Base-by-base conservation (phyloP, 2,329 filamentous ascomycete species). In the Ceratocystis papillata region DNA sequence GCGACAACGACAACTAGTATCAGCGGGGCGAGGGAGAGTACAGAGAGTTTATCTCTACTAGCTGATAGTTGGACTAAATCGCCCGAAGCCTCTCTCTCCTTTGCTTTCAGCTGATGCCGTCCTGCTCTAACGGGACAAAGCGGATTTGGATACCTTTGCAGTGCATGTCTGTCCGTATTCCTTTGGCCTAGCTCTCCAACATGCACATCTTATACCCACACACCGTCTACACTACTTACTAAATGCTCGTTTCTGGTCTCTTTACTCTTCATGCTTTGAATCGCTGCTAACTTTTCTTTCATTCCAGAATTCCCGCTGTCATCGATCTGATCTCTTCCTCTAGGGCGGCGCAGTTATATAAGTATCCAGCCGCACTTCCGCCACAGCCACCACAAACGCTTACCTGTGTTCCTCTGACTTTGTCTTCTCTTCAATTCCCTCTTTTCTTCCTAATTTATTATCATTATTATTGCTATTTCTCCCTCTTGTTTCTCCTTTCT, bases 401-500 rank as follows among this genome's bases (percentile, higher is more conserved):
- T 57, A 15, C 53, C 53, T 59, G 12, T n/a, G 25, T 17, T 33
- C 37, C 17, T 59, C 46, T 30, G 28, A 50, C 33, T 5, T 20
- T 55, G 12, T 3, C 28, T 22, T 57, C 15, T 57, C 17, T 20
- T n/a, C 6, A 46, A 17, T 64, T 41, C 37, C 45, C 8, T 33
- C 17, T n/a, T 53, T 37, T 22, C 30, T 30, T 15, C 46, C 20
- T 45, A 25, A 6, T 25, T 28, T 63, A 33, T 33, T 5, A 41
- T 28, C 63, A 44, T 50, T 41, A 15, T 44, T 46, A 12, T 28
- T 22, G 15, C 10, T 20, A 15, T 53, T 20, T 48, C n/a, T 46
- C 53, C 44, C 25, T 30, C 37, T 25, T 33, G 8, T 22, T 60
- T 50, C 44, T 59, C 48, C 55, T 64, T 59, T 63, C 46, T 66